Base-by-base conservation (phyloP, 768 basidiomycete genomes). In the Neoboletus subvelutipes region DNA sequence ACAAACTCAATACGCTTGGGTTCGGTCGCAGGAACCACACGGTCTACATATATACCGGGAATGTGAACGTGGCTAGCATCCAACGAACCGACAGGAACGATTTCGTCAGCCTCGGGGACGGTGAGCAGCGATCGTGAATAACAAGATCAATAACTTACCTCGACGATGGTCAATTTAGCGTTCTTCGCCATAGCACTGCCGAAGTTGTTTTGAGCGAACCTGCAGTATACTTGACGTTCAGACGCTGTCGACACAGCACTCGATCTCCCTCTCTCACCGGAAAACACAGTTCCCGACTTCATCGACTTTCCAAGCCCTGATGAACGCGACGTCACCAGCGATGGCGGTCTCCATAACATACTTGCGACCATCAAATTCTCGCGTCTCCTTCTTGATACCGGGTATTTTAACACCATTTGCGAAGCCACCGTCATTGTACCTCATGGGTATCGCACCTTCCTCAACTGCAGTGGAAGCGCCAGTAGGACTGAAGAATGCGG, bases 401-500 rank as follows among this genome's bases (percentile, higher is more conserved):
- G 77, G 79, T 59, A 91, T 81, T 28, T 83, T 82, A 47, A 95
- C 77, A 37, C 90, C 88, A 5, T 82, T 80, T 22, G 78, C 74
- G 52, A 84, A 78, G n/a, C 91, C 90, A 20, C 89, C 90, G 24
- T 82, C 77, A 49, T 89, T 87, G 71, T 92, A 93, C 24, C 86
- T 81, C 62, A 88, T 80, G 28, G 92, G 89, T 64, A 94, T 91
- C 4, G 80, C 71, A 2, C 92, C 92, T 46, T 84, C 75, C 71
- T 94, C 90, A 3, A 93, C 83, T 3, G 90, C 90, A 20, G 92
- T 94, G 22, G 82, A 82, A 9, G 91, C 90, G 17, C 94, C 94
- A 0, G 93, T 94, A 17, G 93, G 94, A 6, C 92, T 96, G 73
- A 79, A 95, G 78, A 97, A 94, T n/a, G 88, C 92, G 18, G 94